Evolutionary conservation across 2,329 filamentous ascomycete genomes (phyloP).

Genomic region (Plenodomus lindquistii): DNA sequence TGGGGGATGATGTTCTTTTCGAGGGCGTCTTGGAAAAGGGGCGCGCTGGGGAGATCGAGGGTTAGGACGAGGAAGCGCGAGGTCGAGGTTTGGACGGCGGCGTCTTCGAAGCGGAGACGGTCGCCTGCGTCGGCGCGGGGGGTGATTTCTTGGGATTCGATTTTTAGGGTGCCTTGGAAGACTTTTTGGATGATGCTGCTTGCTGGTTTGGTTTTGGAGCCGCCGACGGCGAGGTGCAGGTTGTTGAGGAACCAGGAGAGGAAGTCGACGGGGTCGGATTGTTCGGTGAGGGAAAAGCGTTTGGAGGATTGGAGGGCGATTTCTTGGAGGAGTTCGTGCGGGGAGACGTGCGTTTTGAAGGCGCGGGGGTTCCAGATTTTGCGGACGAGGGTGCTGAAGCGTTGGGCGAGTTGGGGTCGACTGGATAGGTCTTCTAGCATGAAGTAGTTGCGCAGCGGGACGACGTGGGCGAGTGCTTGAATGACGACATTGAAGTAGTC

Average conservation of each 20-base stretch:
- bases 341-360: conserved; percentile 95
- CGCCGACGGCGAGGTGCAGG: conserved; percentile 87
- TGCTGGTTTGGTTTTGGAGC: conserved; percentile 81
- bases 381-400: conserved; percentile 85
- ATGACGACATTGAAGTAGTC: conserved; percentile 97
- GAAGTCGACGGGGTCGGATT: conserved; percentile 96
- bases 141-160: conserved; percentile 92
- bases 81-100: conserved; percentile 76
- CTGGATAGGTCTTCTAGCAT: conserved; percentile 80
- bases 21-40: conserved; percentile 92
- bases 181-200: conserved; percentile 87
- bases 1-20: conserved; percentile 97
- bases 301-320: conserved; percentile 88
- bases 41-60: conserved; percentile 86
- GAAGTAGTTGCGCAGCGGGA: conserved; percentile 87
- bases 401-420: conserved; percentile 79
- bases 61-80: conserved; percentile 89
- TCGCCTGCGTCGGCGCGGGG: conserved; percentile 86
- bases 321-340: conserved; percentile 95
- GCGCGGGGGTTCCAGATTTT: conserved; percentile 98
- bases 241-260: conserved; percentile 98
- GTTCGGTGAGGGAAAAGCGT: conserved; percentile 84
- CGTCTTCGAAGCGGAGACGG: conserved; percentile 89
- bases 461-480: conserved; percentile 87
- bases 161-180: conserved; percentile 89